A percentile compares a stretch with the other conserved stretches of the same genome.
Conservation (phyloP, 805 yeast species). For the Yamadazyma tumulicola region DNA sequence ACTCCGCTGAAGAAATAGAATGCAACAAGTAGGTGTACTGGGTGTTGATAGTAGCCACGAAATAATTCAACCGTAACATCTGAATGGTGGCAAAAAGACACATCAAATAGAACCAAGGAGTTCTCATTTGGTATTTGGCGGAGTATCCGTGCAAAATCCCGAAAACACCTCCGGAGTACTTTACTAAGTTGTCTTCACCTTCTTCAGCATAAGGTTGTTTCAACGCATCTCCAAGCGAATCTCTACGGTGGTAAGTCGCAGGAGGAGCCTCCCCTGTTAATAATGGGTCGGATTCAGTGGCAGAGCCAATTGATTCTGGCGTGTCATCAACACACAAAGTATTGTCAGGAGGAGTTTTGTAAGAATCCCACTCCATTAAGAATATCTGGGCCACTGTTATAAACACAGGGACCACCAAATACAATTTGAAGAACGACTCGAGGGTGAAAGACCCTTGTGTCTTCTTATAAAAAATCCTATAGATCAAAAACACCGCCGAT, state of each 20-base stretch:
- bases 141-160: conserved; percentile 55
- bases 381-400: conserved; percentile 44
- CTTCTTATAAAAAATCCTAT: conserved; percentile 37
- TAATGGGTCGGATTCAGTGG: conserved; percentile 23
- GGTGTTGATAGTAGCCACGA: conserved; percentile 56
- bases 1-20: conserved; percentile 34
- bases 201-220: conserved; percentile 52
- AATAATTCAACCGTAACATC: conserved; percentile 56
- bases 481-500: conserved; percentile 50
- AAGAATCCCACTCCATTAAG: conserved; percentile 50
- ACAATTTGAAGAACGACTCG: conserved; percentile 43
- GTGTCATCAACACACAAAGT: conserved; percentile 22
- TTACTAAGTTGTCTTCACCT: conserved; percentile 37
- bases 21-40: conserved; percentile 48
- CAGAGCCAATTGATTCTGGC: conserved; percentile 7
- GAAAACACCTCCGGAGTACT: conserved; percentile 44
- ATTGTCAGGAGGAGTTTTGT: conserved; percentile 36
- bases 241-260: conserved; percentile 33
- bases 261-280: conserved; percentile 1
- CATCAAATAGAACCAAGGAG: conserved; percentile 52
- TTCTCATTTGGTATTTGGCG: conserved; percentile 44
- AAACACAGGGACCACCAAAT: conserved; percentile 47
- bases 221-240: conserved; percentile 55
- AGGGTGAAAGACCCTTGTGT: conserved; percentile 35
- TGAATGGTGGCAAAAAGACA: conserved; percentile 50